Evolutionary conservation across 768 basidiomycete genomes (phyloP), one percentile per base, ranked within the genome.

Genomic region (Erythrobasidium yunnanense): DNA sequence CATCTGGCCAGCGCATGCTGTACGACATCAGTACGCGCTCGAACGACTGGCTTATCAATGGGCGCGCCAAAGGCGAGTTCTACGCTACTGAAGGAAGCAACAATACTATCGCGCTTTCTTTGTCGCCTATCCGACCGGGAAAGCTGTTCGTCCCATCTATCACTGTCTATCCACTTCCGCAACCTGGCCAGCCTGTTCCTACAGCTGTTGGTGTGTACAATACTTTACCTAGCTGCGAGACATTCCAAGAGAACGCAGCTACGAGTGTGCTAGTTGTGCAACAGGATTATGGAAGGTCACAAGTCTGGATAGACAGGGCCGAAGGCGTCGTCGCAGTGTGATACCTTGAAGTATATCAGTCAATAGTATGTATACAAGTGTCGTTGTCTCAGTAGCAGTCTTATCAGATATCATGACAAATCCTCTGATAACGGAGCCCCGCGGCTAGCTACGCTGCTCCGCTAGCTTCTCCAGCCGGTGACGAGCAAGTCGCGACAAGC

Each of bases 1-100:
- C 42, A 45, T 45, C 22, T 20, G 22, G 22, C n/a, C 60, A 63
- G 29, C 20, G 25, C 32, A 63, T 63, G 60, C 46, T 63, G 20
- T 63, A 50, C 60, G 60, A 63, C 29, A 30, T 63, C 13, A 8
- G 11, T 8, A 7, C 8, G 33, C 20, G 7, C 23, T 23, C 49
- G 38, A 32, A 33, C 60, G 25, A 63, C 27, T 29, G 54, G 34
- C 11, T 8, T 11, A 55, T 29, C 27, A 8, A 11, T 7, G 34
- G 17, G 18, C 34, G 13, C 15, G 18, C 11, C 54, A 55, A 30
- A 18, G 34, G 25, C 7, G 25, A 35, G n/a, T 55, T 55, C 23
- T 32, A 8, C 13, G 25, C 18, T 2, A 5, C 23, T 23, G 56
- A 23, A 20, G 6, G 35, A 6, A 23, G 45, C 11, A 15, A 46